Evolutionary conservation across 202 grass and related monocot genomes (phyloP).

Genomic region (Dendrocalamus latiflorus): DNA sequence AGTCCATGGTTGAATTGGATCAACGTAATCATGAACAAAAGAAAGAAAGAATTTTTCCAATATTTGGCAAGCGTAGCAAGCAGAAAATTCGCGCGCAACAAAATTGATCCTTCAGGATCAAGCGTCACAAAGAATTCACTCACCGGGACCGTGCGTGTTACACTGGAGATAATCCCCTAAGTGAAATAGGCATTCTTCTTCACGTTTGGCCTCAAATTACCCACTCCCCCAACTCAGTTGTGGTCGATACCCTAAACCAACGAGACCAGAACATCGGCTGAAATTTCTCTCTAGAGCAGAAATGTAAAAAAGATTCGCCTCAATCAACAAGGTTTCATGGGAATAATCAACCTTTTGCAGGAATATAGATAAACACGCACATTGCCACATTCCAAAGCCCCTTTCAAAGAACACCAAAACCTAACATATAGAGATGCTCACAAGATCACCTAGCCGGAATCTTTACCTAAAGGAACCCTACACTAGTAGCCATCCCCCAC

Average conservation of each 20-base stretch:
- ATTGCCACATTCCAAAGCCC: conserved; percentile 22
- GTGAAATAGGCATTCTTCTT: not conserved
- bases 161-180: too few species aligned
- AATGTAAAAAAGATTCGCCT: conserved; percentile 22
- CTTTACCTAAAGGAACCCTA: conserved; percentile 34
- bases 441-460: conserved; percentile 35
- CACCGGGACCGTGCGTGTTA: not conserved
- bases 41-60: not conserved
- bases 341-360: conserved; percentile 18
- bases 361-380: conserved; percentile 19
- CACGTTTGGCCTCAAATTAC: not conserved
- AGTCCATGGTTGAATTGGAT: not conserved
- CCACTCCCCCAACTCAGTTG: not conserved
- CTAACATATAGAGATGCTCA: conserved; percentile 25
- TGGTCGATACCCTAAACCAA: not conserved
- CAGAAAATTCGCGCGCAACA: not conserved
- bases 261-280: not conserved
- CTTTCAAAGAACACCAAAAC: conserved; percentile 37
- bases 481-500: conserved; percentile 11
- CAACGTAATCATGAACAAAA: not conserved
- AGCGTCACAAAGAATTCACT: not conserved
- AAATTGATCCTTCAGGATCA: not conserved
- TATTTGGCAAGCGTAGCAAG: not conserved
- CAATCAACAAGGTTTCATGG: conserved; percentile 15
- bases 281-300: not conserved